phyloP scores from a whole-genome alignment of 1,284 basidiomycete genomes.

The Rhodotorula sp. region DNA sequence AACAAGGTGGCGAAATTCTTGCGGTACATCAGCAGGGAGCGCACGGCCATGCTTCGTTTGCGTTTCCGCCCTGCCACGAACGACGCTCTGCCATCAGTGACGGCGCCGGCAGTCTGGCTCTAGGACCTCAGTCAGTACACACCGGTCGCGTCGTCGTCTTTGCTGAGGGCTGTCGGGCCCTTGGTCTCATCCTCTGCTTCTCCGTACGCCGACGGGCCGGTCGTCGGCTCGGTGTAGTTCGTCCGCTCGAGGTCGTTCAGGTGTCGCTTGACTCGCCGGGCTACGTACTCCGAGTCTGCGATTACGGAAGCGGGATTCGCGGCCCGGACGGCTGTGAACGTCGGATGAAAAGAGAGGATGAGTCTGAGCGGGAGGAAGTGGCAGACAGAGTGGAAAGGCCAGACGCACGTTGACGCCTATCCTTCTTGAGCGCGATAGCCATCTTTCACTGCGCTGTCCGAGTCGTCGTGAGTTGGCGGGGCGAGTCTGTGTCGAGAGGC shows the following conservation, averaged over 20 bases:
- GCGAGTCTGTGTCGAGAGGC: background rate
- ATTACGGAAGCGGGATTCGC: slow-evolving; percentile 46
- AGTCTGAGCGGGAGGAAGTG: background rate
- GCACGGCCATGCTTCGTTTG: slow-evolving; percentile 74
- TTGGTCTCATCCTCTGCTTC: slow-evolving; percentile 48
- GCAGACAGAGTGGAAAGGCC: background rate
- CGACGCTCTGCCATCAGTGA: too few relatives aligned
- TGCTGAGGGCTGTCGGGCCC: slow-evolving; percentile 49
- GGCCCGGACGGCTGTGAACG: slow-evolving; percentile 53
- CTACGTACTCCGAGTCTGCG: slow-evolving; percentile 62
- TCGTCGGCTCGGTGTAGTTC: slow-evolving; percentile 67
- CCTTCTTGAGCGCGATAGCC: slow-evolving; percentile 20
- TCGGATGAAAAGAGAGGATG: background rate
- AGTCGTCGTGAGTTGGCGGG: too few relatives aligned
- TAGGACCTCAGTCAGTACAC: slow-evolving; percentile 56
- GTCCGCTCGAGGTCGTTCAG: slow-evolving; percentile 79
- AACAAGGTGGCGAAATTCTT: slow-evolving; percentile 68
- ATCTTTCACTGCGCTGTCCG: background rate
- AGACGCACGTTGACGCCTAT: slow-evolving; percentile 33
- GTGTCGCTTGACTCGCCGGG: slow-evolving; percentile 69
- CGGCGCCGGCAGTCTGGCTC: background rate
- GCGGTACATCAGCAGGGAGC: slow-evolving; percentile 72
- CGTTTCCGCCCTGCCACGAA: slow-evolving; percentile 40
- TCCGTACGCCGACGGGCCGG: slow-evolving; percentile 49
- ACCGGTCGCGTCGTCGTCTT: slow-evolving; percentile 57